Evolutionary conservation across 371 early-diverging fungal species (phyloP).

Genomic region (Mucor lusitanicus): DNA sequence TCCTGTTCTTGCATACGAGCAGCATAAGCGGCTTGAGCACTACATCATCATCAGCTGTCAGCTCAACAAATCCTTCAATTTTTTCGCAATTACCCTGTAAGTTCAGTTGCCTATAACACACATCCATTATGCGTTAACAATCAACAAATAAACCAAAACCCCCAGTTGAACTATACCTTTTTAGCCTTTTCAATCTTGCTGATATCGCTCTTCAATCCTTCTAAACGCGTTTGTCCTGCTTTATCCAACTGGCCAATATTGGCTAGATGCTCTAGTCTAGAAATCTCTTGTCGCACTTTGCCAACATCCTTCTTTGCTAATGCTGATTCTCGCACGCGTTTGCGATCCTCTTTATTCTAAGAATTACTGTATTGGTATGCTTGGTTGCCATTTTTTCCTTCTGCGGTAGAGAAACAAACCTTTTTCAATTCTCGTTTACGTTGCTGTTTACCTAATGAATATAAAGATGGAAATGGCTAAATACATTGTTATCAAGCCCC

Average conservation of each 20-base stretch:
- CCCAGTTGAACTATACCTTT: constrained; percentile 26
- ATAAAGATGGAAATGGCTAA: too few relatives aligned
- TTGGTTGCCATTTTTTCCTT: neutral
- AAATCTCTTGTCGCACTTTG: constrained; percentile 45
- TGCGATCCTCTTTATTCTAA: constrained; percentile 68
- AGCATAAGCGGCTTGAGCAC: constrained; percentile 42
- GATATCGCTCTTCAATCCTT: constrained; percentile 44
- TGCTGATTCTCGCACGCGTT: constrained; percentile 51
- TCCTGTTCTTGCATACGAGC: constrained; percentile 42
- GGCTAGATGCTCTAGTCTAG: constrained; percentile 50
- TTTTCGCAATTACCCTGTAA: constrained; percentile 1
- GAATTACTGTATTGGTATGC: neutral
- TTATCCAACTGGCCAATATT: constrained; percentile 52
- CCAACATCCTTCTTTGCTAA: constrained; percentile 56
- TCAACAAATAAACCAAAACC: neutral
- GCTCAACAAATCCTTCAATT: neutral
- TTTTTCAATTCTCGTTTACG: constrained; percentile 68
- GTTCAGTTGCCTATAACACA: constrained; percentile 10
- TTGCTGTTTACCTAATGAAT: constrained; percentile 57
- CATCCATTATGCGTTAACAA: neutral
- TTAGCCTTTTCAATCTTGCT: constrained; percentile 55
- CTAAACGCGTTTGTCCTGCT: constrained; percentile 45
- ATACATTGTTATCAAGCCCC: too few relatives aligned
- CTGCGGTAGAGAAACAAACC: constrained; percentile 23
- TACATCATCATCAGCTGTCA: neutral